Evolutionary conservation across 352 stramenopile genomes (phyloP).

Genomic region (Phytophthora sp.): DNA sequence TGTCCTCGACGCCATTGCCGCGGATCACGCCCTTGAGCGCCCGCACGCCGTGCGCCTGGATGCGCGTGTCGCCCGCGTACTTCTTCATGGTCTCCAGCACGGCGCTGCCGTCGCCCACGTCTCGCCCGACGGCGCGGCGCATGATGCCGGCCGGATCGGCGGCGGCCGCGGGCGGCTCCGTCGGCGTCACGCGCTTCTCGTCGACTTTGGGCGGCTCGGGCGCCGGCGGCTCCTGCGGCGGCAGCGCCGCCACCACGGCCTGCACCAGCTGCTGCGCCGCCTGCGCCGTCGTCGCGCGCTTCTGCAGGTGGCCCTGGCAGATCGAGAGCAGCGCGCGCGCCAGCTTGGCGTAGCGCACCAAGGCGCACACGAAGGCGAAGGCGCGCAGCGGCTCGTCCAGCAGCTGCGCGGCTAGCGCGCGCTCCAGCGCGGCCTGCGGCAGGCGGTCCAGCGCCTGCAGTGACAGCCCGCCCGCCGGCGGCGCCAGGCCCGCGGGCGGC

Average conservation of each 20-base stretch:
- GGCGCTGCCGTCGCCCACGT: constrained; percentile 46
- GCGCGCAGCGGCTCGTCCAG: constrained; percentile 30
- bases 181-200: constrained; percentile 2
- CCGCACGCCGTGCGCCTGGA: constrained; percentile 57
- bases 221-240: background rate
- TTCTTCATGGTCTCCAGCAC: constrained; percentile 58
- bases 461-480: constrained; percentile 37
- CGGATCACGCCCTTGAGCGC: constrained; percentile 54
- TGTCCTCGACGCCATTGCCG: background rate
- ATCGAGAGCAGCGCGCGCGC: constrained; percentile 42
- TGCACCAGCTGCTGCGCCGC: constrained; percentile 42
- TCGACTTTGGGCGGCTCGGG: background rate
- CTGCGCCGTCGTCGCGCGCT: constrained; percentile 32
- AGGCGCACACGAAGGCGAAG: constrained; percentile 41
- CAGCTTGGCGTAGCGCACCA: constrained; percentile 50
- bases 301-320: constrained; percentile 51
- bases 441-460: constrained; percentile 53
- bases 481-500: constrained; percentile 47
- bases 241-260: constrained; percentile 26
- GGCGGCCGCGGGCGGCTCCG: constrained; percentile 8
- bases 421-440: constrained; percentile 33
- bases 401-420: constrained; percentile 33
- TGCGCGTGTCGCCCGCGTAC: constrained; percentile 43
- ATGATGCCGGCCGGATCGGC: constrained; percentile 53
- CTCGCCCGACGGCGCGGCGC: constrained; percentile 52